Base-by-base conservation (phyloP, 768 basidiomycete species). In the Lyophyllum semitale region DNA sequence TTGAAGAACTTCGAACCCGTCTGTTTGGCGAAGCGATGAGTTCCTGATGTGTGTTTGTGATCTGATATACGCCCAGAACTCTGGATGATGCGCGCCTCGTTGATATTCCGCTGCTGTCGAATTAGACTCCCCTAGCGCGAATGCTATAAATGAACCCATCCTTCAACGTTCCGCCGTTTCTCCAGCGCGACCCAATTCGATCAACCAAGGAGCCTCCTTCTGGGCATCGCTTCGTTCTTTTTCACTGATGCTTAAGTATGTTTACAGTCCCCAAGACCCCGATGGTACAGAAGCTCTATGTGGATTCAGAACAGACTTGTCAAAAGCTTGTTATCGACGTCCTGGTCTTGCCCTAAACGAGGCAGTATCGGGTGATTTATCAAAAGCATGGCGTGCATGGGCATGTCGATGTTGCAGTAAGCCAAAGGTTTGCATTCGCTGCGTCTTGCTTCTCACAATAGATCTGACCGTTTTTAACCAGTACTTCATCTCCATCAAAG, bases 51-150 rank as follows among this genome's bases (percentile, higher is more conserved):
- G 71, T 73, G 67, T 56, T 62, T 63, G 60, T 66, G 74, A 76
- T 75, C 73, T 77, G 74, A 72, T 72, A 73, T 69, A 69, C 69
- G 77, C 77, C 76, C 73, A 77, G 74, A 78, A 77, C 71, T 68
- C 68, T 74, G 72, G 70, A 69, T 73, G 68, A 66, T 66, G 58
- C 60, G 62, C 63, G 63, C 59, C 64, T 70, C 63, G 56, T 70
- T 71, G 67, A 64, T 63, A 64, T 68, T 66, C 61, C 61, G 58
- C 62, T 61, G 60, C 43, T 54, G 54, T 59, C 59, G 58, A 62
- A 62, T 62, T 51, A 59, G 55, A 58, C 45, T 50, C 59, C 68
- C 65, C 67, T 73, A 60, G 51, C 64, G 51, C 64, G 67, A 73
- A 68, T 67, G 49, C 70, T 78, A 79, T 80, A 80, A 80, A 79